Conservation (phyloP, 2,329 filamentous ascomycete species). For the Paramyrothecium sp. region DNA sequence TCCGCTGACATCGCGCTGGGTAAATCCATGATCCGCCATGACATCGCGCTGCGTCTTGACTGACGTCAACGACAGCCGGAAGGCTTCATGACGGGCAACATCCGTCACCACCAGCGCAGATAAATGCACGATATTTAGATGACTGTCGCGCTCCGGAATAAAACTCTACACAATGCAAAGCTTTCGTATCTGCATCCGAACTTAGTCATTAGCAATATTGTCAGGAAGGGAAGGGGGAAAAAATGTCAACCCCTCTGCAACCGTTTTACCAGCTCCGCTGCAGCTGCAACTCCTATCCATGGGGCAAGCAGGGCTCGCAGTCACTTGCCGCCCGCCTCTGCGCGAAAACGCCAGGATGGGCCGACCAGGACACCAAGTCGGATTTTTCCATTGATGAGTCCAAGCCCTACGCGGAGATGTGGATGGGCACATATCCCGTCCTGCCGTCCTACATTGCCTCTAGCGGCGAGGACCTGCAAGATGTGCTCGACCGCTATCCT, state of each 20-base stretch:
- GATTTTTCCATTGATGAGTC: slow-evolving; percentile 64
- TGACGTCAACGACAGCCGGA: neutral
- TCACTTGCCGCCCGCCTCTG: slow-evolving; percentile 67
- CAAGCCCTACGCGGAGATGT: slow-evolving; percentile 64
- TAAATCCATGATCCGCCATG: neutral
- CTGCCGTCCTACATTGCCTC: slow-evolving; percentile 63
- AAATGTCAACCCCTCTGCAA: slow-evolving; percentile 16
- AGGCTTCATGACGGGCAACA: neutral
- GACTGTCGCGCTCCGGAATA: too few relatives aligned
- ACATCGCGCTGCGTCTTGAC: neutral
- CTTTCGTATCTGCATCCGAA: too few relatives aligned
- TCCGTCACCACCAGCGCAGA: neutral
- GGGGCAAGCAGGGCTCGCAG: slow-evolving; percentile 66
- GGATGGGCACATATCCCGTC: slow-evolving; percentile 76
- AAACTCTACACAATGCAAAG: too few relatives aligned
- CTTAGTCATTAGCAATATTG: too few relatives aligned
- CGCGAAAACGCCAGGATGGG: slow-evolving; percentile 57
- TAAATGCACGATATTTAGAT: too few relatives aligned
- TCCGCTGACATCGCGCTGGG: too few relatives aligned
- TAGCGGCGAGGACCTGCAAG: slow-evolving; percentile 62
- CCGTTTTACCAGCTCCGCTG: slow-evolving; percentile 44
- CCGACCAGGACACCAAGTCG: slow-evolving; percentile 10
- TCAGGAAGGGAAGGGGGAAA: too few relatives aligned
- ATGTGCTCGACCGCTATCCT: slow-evolving; percentile 61
- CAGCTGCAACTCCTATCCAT: slow-evolving; percentile 60